Conservation (phyloP, 176 grass and related monocot species). For the Puccinellia tenuiflora region DNA sequence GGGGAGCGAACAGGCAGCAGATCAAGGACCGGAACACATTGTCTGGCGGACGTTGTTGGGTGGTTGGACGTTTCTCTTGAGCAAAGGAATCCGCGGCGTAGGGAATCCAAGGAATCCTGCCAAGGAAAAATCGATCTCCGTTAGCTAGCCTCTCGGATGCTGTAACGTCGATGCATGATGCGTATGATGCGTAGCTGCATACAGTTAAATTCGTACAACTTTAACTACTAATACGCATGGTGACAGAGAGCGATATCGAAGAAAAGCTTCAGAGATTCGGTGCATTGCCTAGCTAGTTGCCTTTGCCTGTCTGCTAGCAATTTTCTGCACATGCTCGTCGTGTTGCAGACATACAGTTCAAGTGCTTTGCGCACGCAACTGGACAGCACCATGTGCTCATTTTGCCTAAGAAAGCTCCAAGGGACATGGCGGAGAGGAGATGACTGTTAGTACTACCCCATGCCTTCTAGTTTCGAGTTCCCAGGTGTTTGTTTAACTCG, state of each 20-base stretch:
- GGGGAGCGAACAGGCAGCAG: conserved; percentile 18
- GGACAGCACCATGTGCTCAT: conserved; percentile 21
- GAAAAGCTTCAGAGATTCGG: background rate
- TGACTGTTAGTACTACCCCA: conserved; percentile 6
- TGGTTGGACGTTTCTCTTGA: conserved; percentile 30
- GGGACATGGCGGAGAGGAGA: background rate
- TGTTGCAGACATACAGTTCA: background rate
- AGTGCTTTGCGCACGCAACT: background rate
- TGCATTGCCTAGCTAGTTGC: background rate
- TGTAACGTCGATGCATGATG: background rate
- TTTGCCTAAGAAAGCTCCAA: conserved; percentile 26
- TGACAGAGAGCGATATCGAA: background rate
- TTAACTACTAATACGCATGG: background rate
- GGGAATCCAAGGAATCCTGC: conserved; percentile 40
- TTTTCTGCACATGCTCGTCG: conserved; percentile 11
- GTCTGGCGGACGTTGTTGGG: background rate
- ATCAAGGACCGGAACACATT: background rate
- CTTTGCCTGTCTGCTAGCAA: background rate
- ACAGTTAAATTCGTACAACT: background rate
- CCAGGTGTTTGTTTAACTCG: background rate
- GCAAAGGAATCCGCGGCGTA: conserved; percentile 31
- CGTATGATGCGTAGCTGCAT: background rate
- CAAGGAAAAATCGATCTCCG: background rate
- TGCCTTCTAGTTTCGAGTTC: conserved; percentile 10
- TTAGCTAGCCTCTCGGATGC: background rate